Percentiles rank a stretch among this genome's conserved stretches.
These are phyloP conservation scores for Alloteropsis angusta DNA, from an alignment of 202 grass and related monocot genomes.

Conservation along the genomic window DNA sequence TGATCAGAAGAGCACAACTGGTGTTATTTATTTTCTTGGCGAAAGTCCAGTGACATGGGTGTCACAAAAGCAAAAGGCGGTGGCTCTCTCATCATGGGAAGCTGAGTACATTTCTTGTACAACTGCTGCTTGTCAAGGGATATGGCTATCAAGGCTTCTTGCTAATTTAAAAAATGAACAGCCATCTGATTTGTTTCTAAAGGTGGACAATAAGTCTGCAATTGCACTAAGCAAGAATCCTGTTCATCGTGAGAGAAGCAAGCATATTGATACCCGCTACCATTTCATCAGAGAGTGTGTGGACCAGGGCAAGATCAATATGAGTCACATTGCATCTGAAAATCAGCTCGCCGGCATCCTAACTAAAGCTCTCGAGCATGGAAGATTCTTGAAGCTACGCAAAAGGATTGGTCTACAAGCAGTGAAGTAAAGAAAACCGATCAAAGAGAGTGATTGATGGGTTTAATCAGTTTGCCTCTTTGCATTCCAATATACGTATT, in stretches of 20 bases:
- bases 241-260: not conserved
- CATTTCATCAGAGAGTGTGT: not conserved
- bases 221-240: not conserved
- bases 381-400: no score
- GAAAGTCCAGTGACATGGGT: not conserved
- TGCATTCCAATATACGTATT: no score
- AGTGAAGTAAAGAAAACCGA: no score
- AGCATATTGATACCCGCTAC: not conserved
- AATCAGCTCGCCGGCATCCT: not conserved
- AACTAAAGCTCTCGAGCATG: not conserved
- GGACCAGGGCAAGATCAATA: not conserved
- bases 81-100: not conserved
- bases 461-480: no score
- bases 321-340: not conserved
- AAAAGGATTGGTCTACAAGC: no score
- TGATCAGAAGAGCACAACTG: no score
- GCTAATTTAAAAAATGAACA: not conserved
- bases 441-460: no score
- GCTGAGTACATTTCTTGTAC: not conserved
- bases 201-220: not conserved
- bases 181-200: not conserved
- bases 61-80: not conserved
- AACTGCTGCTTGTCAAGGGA: not conserved
- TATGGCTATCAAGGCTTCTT: not conserved
- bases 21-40: not conserved